phyloP scores from a whole-genome alignment of 441 rosid genomes.

The Rhodomyrtus psidioides region DNA sequence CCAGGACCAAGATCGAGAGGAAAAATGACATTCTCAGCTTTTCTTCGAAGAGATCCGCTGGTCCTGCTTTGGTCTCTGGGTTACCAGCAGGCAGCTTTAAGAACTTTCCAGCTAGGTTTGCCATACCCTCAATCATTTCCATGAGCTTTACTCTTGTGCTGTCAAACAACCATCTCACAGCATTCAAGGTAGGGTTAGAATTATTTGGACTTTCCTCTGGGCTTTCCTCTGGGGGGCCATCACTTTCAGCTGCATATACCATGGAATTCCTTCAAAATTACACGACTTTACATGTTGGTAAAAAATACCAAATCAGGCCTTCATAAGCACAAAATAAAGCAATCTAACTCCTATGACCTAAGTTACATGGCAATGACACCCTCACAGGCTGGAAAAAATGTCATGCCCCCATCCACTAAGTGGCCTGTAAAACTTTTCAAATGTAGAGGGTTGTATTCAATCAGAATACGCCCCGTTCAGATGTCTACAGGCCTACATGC shows the following conservation, averaged over 20 bases:
- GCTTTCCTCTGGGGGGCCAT: neutral
- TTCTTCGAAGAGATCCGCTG: constrained; percentile 37
- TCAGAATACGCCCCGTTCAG: neutral
- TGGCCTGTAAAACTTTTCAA: neutral
- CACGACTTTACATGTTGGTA: fast-evolving
- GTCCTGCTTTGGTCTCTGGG: constrained; percentile 11
- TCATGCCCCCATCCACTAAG: neutral
- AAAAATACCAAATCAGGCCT: neutral
- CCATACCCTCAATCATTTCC: constrained; percentile 47
- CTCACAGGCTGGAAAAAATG: neutral
- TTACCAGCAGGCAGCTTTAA: constrained; percentile 25
- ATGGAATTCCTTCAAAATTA: neutral
- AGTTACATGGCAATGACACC: neutral
- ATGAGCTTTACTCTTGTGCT: constrained; percentile 39
- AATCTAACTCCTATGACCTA: neutral
- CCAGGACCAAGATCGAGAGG: constrained; percentile 55
- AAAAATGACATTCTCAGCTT: constrained; percentile 61
- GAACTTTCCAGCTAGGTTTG: constrained; percentile 42
- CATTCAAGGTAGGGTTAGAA: constrained; percentile 21
- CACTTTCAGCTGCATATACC: constrained; percentile 26
- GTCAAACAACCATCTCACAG: constrained; percentile 49
- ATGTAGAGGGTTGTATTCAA: neutral
- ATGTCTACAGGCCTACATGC: neutral
- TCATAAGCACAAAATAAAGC: neutral
- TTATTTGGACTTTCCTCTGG: constrained; percentile 16